Evolutionary conservation across 1,284 basidiomycete species (phyloP), one percentile per base, ranked within the genome.

Genomic region (Cryptococcus sp.): DNA sequence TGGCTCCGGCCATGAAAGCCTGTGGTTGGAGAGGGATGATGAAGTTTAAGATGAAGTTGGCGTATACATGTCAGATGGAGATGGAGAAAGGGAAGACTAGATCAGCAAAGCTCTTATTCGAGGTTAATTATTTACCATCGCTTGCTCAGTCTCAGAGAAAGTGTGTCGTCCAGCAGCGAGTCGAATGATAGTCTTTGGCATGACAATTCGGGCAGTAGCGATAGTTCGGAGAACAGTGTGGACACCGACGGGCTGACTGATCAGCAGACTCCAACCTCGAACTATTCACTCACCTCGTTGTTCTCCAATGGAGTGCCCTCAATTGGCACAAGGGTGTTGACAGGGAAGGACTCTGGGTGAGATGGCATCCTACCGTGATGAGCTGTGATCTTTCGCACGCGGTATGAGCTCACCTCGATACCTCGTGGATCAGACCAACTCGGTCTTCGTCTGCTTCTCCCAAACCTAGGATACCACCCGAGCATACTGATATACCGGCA

Each of bases 341-440:
- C 94, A 2, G 95, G 95, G 83, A 98, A 98, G 8, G 90, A 94
- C 76, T 98, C 95, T 23, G 95, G 95, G 67, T 96, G 91, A 72
- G 94, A 89, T 44, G 90, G 86, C 82, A 98, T 87, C 69, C 91
- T 94, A 35, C 31, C 36, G 23, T 41, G n/a, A 49, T 32, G 14
- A 13, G 33, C 44, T n/a, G 41, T 4, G 30, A 30, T 35, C 30
- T 4, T 23, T 8, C 4, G 10, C 30, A n/a, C 5, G 8, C 3
- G 5, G 44, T 31, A 36, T 13, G 33, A 49, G 76, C 84, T 71
- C 76, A 91, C 89, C 84, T 89, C 50, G 89, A 84, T 65, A 95
- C 89, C 77, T 98, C 93, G 82, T 87, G 90, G 64, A 98, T 98
- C 66, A 98, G 80, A 32, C 94, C 93, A 31, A 97, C 86, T 43